phyloP scores from a whole-genome alignment of 2,329 filamentous ascomycete genomes.

The Rutstroemia sp. region DNA sequence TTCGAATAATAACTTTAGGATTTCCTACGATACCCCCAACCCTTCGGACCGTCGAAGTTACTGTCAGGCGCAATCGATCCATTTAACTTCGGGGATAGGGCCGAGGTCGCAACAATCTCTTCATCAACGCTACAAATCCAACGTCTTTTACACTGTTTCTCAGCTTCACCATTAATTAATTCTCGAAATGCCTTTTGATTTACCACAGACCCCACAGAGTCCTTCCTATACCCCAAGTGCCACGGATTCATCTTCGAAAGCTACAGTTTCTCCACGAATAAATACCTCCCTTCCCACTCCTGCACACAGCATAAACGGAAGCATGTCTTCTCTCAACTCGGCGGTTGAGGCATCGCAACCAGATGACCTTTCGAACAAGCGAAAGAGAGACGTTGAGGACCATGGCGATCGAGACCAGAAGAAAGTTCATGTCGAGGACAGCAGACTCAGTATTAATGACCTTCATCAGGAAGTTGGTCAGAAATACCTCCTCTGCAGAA shows the following conservation, averaged over 20 bases:
- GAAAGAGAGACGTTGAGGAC: slow-evolving; percentile 53
- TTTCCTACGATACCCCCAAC: not conserved
- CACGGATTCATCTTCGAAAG: slow-evolving; percentile 35
- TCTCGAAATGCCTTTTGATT: slow-evolving; percentile 49
- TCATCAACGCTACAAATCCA: not conserved
- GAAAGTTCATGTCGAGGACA: slow-evolving; percentile 55
- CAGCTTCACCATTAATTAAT: not conserved
- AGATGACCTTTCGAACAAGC: slow-evolving; percentile 51
- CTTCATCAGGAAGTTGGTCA: slow-evolving; percentile 59
- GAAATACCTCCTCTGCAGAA: slow-evolving; percentile 61
- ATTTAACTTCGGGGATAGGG: not conserved
- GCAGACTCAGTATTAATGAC: slow-evolving; percentile 54
- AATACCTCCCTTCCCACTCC: slow-evolving; percentile 48
- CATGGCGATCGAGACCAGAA: slow-evolving; percentile 49
- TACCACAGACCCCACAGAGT: slow-evolving; percentile 61
- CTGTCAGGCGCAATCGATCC: slow-evolving; percentile 8
- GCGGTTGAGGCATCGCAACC: slow-evolving; percentile 28
- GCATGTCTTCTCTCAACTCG: slow-evolving; percentile 23
- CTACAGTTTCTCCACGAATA: slow-evolving; percentile 41
- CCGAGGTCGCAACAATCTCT: not conserved
- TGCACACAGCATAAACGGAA: slow-evolving; percentile 55
- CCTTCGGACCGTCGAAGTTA: not conserved
- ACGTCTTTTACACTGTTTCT: not conserved
- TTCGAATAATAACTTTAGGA: not conserved
- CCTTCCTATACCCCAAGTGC: slow-evolving; percentile 52